These are phyloP conservation scores for Apophysomyces sp. DNA, from an alignment of 371 early-diverging fungal genomes.

Conservation along the genomic window DNA sequence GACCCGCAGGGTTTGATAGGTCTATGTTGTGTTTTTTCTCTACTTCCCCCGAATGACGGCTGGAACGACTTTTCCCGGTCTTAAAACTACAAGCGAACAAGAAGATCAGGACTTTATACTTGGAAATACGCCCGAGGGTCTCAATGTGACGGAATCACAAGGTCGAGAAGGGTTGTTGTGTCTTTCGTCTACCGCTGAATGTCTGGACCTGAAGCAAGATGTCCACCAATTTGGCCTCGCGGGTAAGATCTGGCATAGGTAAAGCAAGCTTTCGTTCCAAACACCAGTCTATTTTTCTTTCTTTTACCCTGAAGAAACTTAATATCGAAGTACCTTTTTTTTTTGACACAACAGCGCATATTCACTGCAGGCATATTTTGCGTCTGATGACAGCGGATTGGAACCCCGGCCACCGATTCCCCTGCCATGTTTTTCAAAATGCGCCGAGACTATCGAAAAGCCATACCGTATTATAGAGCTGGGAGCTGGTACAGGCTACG, in stretches of 20 bases:
- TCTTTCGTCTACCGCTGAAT: background rate
- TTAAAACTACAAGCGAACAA: background rate
- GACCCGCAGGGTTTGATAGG: background rate
- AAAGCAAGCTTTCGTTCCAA: background rate
- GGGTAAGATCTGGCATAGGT: constrained; percentile 57
- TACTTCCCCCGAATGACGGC: background rate
- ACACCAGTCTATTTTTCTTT: background rate
- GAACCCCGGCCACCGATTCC: constrained; percentile 37
- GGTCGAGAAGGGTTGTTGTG: constrained; percentile 14
- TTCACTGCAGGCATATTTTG: constrained; percentile 40
- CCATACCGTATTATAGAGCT: constrained; percentile 43
- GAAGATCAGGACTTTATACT: constrained; percentile 23
- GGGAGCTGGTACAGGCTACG: constrained; percentile 62
- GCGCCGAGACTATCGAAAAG: background rate
- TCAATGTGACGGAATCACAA: constrained; percentile 34
- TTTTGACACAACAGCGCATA: constrained; percentile 34
- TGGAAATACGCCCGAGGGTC: constrained; percentile 42
- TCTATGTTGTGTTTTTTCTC: background rate
- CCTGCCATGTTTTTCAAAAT: constrained; percentile 3
- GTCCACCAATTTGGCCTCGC: constrained; percentile 44
- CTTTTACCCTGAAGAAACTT: background rate
- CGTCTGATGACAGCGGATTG: constrained; percentile 11
- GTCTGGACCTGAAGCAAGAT: constrained; percentile 39
- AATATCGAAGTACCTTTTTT: too few relatives aligned
- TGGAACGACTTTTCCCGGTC: background rate